phyloP scores from a whole-genome alignment of 2,329 filamentous ascomycete species.

The Pestalotiopsis sp. region DNA sequence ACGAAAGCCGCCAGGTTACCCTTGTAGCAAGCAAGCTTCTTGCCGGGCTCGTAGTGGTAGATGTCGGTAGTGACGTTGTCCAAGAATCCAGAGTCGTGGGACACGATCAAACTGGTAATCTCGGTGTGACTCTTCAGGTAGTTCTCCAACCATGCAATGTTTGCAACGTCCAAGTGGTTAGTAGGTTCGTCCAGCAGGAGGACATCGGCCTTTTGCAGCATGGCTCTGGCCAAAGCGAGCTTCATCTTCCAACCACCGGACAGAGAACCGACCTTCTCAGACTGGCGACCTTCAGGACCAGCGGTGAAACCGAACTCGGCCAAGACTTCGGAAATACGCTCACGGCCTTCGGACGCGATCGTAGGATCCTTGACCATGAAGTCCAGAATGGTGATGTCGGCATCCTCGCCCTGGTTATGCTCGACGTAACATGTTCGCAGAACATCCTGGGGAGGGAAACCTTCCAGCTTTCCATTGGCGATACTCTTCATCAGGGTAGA shows the following conservation, averaged over 20 bases:
- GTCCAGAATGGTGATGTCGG: conserved; percentile 92
- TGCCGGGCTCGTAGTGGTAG: conserved; percentile 94
- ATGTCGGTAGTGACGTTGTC: conserved; percentile 98
- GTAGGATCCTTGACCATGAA: conserved; percentile 90
- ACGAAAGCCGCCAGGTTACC: conserved; percentile 86
- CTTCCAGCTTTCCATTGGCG: conserved; percentile 92
- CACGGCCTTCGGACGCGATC: conserved; percentile 75
- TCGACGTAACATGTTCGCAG: conserved; percentile 97
- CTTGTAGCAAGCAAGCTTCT: conserved; percentile 89
- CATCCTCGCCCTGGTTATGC: conserved; percentile 98
- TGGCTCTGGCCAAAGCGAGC: conserved; percentile 90
- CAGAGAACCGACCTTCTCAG: conserved; percentile 87
- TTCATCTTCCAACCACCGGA: conserved; percentile 99
- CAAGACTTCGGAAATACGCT: conserved; percentile 83
- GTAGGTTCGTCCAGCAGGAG: conserved; percentile 97
- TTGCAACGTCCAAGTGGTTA: conserved; percentile 95
- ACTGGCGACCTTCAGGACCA: conserved; percentile 86
- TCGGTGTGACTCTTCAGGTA: conserved; percentile 96
- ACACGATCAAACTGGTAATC: conserved; percentile 96
- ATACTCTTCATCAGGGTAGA: conserved; percentile 99
- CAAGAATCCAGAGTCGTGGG: conserved; percentile 96
- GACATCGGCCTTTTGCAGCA: conserved; percentile 96
- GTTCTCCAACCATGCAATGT: conserved; percentile 93
- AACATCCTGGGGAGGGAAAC: conserved; percentile 90
- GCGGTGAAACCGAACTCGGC: conserved; percentile 92